Evolutionary conservation across 768 basidiomycete genomes (phyloP).

Genomic region (Tulasnella sp.): DNA sequence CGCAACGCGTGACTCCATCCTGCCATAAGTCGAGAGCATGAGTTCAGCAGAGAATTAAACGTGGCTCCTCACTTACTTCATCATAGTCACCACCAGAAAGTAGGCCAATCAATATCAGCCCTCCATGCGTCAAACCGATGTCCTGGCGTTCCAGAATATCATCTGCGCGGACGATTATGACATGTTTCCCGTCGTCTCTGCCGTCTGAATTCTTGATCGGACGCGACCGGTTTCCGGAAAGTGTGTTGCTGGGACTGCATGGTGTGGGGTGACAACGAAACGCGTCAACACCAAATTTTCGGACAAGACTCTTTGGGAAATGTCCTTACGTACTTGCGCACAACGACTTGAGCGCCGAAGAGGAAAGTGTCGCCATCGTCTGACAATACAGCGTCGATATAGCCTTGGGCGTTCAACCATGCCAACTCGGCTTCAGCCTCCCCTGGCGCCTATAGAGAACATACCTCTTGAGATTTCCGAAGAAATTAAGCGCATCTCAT

Average conservation of each 20-base stretch:
- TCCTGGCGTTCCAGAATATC: conserved; percentile 38
- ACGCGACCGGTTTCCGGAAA: conserved; percentile 61
- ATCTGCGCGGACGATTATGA: conserved; percentile 32
- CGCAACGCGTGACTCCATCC: conserved; percentile 52
- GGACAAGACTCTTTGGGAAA: background rate
- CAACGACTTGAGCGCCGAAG: conserved; percentile 73
- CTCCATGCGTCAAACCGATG: conserved; percentile 45
- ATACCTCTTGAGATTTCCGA: background rate
- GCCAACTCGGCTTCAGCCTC: conserved; percentile 94
- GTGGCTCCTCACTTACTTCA: conserved; percentile 29
- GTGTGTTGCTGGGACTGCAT: conserved; percentile 53
- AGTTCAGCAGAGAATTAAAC: conserved; percentile 16
- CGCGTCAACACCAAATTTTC: background rate
- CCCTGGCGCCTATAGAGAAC: conserved; percentile 48
- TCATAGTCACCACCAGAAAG: conserved; percentile 89
- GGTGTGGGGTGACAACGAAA: background rate
- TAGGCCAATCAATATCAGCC: conserved; percentile 72
- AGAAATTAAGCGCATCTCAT: too few relatives aligned
- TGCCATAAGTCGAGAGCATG: background rate
- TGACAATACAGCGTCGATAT: conserved; percentile 81
- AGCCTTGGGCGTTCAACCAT: conserved; percentile 65
- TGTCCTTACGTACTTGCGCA: conserved; percentile 60
- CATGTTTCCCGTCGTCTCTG: conserved; percentile 63
- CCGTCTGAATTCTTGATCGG: conserved; percentile 55
- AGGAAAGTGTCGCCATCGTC: conserved; percentile 92